Conservation (phyloP, 306 rosid species). For the Crataegus laevigata region DNA sequence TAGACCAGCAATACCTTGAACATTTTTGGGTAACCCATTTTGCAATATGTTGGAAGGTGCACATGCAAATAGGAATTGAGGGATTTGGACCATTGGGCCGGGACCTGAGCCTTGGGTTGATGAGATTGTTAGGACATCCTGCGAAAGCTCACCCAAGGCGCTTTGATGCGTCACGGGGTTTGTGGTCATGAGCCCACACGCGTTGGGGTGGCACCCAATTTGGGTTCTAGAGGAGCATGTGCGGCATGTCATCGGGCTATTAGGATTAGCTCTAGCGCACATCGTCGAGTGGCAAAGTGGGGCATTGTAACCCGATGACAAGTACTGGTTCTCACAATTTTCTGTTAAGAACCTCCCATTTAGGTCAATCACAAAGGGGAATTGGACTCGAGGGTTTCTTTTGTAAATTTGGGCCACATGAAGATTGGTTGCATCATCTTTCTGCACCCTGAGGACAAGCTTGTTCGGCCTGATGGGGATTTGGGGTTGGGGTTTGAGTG, state of each 20-base stretch:
- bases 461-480: slow-evolving; percentile 14
- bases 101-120: slow-evolving; percentile 13
- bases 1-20: slow-evolving; percentile 35
- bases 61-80: slow-evolving; percentile 51
- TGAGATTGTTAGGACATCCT: slow-evolving; percentile 32
- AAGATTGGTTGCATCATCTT: slow-evolving; percentile 33
- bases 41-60: slow-evolving; percentile 36
- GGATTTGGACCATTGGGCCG: slow-evolving; percentile 19
- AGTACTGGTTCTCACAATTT: slow-evolving; percentile 35
- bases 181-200: slow-evolving; percentile 26
- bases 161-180: slow-evolving; percentile 43
- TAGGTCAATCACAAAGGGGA: slow-evolving; percentile 39
- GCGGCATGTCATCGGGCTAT: slow-evolving; percentile 26
- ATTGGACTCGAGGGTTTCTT: slow-evolving; percentile 23
- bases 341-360: slow-evolving; percentile 34
- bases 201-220: slow-evolving; percentile 47
- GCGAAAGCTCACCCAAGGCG: slow-evolving; percentile 36
- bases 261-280: slow-evolving; percentile 38
- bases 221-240: slow-evolving; percentile 6
- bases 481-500: neutral
- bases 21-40: slow-evolving; percentile 30
- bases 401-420: slow-evolving; percentile 39
- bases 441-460: slow-evolving; percentile 24
- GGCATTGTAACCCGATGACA: slow-evolving; percentile 32
- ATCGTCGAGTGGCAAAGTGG: slow-evolving; percentile 48